Conservation (phyloP, 2,329 filamentous ascomycete species). For the Aspergillus sp. region DNA sequence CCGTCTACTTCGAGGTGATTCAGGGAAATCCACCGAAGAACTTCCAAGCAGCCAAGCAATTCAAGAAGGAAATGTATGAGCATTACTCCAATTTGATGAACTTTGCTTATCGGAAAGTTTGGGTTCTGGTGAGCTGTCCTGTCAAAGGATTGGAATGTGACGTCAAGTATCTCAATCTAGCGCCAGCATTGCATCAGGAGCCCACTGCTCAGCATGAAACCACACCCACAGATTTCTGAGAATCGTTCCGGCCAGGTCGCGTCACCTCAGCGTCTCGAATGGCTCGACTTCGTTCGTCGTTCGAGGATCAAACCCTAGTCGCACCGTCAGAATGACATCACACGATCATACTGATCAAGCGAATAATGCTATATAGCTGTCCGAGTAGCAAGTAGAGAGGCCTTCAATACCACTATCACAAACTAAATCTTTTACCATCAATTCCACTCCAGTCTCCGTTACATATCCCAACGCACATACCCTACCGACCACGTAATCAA, state of each 20-base stretch:
- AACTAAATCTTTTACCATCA: not conserved
- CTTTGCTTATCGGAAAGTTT: not conserved
- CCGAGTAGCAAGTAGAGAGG: not conserved
- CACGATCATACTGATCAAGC: slow-evolving; percentile 1
- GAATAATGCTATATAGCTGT: slow-evolving; percentile 14
- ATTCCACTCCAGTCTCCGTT: not conserved
- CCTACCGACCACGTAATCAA: not conserved
- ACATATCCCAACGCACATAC: not conserved
- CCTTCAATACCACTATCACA: not conserved
- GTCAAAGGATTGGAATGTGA: not conserved
- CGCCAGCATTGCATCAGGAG: slow-evolving; percentile 14
- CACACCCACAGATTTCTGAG: slow-evolving; percentile 4
- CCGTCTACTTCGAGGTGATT: no score
- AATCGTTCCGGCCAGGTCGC: not conserved
- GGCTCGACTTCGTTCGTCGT: slow-evolving; percentile 9
- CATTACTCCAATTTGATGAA: not conserved
- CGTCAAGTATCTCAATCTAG: slow-evolving; percentile 6
- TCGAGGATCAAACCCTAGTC: slow-evolving; percentile 5
- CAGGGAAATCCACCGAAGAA: no score
- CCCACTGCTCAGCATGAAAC: not conserved
- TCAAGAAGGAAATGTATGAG: no score
- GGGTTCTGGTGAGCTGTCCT: not conserved
- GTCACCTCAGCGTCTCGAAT: slow-evolving; percentile 1
- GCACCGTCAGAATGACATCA: slow-evolving; percentile 22
- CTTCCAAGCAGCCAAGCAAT: no score